Conservation (phyloP, 257 asterid species). For the Solanum chmielewskii region DNA sequence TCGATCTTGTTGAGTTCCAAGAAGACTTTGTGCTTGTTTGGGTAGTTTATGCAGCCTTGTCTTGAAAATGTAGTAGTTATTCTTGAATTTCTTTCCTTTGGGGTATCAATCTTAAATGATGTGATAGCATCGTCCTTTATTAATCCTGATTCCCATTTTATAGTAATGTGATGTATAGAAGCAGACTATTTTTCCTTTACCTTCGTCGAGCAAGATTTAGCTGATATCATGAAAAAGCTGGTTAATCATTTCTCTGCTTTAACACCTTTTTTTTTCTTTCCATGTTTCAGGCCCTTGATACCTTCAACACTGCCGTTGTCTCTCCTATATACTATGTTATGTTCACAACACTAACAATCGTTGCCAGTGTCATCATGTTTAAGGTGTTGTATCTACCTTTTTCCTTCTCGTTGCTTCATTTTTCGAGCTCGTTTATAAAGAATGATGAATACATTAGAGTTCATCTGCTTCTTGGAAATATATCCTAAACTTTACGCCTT, state of each 20-base stretch:
- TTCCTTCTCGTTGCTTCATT: not conserved
- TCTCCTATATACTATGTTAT: constrained; percentile 87
- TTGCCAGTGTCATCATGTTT: constrained; percentile 81
- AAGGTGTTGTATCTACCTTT: constrained; percentile 31
- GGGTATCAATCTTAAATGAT: not conserved
- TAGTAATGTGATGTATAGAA: not conserved
- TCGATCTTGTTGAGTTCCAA: not conserved
- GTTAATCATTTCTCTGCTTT: not conserved
- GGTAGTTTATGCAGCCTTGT: not conserved
- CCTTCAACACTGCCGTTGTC: constrained; percentile 89
- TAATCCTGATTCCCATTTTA: not conserved
- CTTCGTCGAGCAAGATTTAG: not conserved
- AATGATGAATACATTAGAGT: not conserved
- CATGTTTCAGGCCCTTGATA: constrained; percentile 75
- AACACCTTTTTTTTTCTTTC: not conserved
- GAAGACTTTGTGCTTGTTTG: not conserved
- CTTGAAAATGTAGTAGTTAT: not conserved
- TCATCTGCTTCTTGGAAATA: not conserved
- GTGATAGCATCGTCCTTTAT: not conserved
- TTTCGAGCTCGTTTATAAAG: not conserved
- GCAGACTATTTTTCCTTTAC: not conserved
- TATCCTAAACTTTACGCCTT: not conserved
- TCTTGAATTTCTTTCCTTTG: not conserved
- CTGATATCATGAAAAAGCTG: not conserved
- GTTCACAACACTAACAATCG: constrained; percentile 74